Evolutionary conservation across 2,329 filamentous ascomycete genomes (phyloP), one percentile per base, ranked within the genome.

Genomic region (Pseudogymnoascus sp.): DNA sequence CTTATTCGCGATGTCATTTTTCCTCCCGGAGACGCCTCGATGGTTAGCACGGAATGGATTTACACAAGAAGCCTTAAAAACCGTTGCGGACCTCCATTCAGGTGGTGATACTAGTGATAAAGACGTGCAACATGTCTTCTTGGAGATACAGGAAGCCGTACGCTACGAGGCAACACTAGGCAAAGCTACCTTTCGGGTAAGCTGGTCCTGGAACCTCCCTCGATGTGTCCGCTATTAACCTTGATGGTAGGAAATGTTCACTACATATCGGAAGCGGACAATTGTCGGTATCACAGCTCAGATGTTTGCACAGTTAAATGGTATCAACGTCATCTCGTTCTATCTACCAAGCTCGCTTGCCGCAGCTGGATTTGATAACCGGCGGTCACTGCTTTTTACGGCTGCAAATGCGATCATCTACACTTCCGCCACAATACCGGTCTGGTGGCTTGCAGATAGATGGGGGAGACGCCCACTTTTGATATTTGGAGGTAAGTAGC

Each of bases 241-340:
- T 42, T 6, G 35, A 13, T 44, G 10, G 9, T 33, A 73, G 71
- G 75, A 77, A 69, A 78, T 78, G 76, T 77, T 77, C 63, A 78
- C 75, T 6, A 71, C 71, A 4, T 78, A 78, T 62, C 74, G 75
- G 40, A 77, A 77, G 64, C 72, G 75, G n/a, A 77, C 75, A 2
- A 72, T 77, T 31, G 73, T 77, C 33, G 76, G 74, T 60, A 76
- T 77, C 63, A 76, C 74, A 0, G 75, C 73, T 8, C 74, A 76
- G 40, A 77, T 77, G 74, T 76, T 75, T 44, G 74, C 76, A 1
- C 74, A 77, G 57, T 70, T 77, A 35, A 76, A 76, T 67, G 76
- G 76, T 23, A 77, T 77, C 68, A 77, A 77, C 67, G 74, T 77
- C 67, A 76, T 77, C 64, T 77, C 76, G 4, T 77, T 77, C 66